Evolutionary conservation across 2,329 filamentous ascomycete genomes (phyloP).

Genomic region (Phymatotrichopsis omnivora): DNA sequence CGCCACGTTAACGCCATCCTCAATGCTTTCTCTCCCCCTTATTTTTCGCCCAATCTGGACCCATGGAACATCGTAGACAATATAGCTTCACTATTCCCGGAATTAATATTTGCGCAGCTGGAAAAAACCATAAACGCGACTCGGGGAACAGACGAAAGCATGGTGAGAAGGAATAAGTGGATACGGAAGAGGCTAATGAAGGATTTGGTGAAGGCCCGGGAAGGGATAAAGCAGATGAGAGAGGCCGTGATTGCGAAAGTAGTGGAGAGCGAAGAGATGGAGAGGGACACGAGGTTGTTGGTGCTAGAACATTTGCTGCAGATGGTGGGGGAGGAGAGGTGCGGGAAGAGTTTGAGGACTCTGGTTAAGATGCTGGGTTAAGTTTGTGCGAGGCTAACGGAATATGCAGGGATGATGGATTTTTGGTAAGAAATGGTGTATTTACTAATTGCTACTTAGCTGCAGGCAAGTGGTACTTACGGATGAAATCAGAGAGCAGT

Average conservation of each 20-base stretch:
- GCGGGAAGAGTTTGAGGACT: slow-evolving; percentile 2
- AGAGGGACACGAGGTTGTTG: slow-evolving; percentile 13
- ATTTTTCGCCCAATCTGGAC: not conserved
- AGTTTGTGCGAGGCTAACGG: too few relatives aligned
- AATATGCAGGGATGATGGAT: too few relatives aligned
- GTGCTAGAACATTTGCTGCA: slow-evolving; percentile 11
- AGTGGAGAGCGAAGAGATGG: slow-evolving; percentile 11
- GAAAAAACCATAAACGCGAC: slow-evolving; percentile 2
- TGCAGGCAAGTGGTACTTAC: not conserved
- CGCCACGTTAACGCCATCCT: not conserved
- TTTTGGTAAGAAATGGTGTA: not conserved
- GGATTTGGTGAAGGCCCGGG: slow-evolving; percentile 5
- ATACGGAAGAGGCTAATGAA: slow-evolving; percentile 7
- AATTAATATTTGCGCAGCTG: not conserved
- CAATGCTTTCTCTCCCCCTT: not conserved
- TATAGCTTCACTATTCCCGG: slow-evolving; percentile 1
- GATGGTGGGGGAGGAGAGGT: slow-evolving; percentile 1
- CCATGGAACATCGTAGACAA: not conserved
- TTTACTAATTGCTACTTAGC: not conserved
- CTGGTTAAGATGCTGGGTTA: slow-evolving; percentile 5
- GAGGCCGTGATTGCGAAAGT: slow-evolving; percentile 6
- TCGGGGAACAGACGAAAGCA: not conserved
- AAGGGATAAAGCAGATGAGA: slow-evolving; percentile 1
- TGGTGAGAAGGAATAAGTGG: slow-evolving; percentile 12
- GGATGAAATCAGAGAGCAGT: not conserved